Evolutionary conservation across 108 stramenopile genomes (phyloP).

Genomic region (Pseudonitzschia pungens): DNA sequence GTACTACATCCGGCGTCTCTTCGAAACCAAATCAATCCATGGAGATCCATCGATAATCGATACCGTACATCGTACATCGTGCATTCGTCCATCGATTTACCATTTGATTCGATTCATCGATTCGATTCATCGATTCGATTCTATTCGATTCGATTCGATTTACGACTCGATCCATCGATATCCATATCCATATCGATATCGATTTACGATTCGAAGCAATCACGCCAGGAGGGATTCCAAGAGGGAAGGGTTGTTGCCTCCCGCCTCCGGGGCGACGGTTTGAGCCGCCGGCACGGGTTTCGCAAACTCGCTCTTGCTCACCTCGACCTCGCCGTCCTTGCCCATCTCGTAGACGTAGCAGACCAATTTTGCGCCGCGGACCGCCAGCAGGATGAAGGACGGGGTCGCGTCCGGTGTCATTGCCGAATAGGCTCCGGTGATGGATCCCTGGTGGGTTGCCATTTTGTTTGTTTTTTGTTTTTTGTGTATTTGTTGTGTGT

Average conservation of each 20-base stretch:
- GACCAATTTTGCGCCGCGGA: conserved; percentile 91
- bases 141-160: too few relatives aligned
- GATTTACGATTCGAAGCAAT: too few relatives aligned
- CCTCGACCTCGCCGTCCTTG: conserved; percentile 74
- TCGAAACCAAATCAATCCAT: too few relatives aligned
- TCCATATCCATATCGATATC: too few relatives aligned
- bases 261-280: conserved; percentile 2
- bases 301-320: conserved; percentile 83
- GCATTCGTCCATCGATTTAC: too few relatives aligned
- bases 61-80: too few relatives aligned
- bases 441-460: conserved; percentile 59
- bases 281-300: conserved; percentile 33
- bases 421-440: conserved; percentile 90
- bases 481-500: background rate
- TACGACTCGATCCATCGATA: too few relatives aligned
- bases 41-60: too few relatives aligned
- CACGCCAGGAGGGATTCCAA: conserved; percentile 36
- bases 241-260: conserved; percentile 17
- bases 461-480: background rate
- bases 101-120: too few relatives aligned
- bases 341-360: conserved; percentile 87
- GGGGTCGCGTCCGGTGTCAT: conserved; percentile 53
- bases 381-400: conserved; percentile 92
- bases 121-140: too few relatives aligned
- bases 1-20: too few relatives aligned